Base-by-base conservation (phyloP, 192 early-diverging fungal species). In the Podila verticillata region DNA sequence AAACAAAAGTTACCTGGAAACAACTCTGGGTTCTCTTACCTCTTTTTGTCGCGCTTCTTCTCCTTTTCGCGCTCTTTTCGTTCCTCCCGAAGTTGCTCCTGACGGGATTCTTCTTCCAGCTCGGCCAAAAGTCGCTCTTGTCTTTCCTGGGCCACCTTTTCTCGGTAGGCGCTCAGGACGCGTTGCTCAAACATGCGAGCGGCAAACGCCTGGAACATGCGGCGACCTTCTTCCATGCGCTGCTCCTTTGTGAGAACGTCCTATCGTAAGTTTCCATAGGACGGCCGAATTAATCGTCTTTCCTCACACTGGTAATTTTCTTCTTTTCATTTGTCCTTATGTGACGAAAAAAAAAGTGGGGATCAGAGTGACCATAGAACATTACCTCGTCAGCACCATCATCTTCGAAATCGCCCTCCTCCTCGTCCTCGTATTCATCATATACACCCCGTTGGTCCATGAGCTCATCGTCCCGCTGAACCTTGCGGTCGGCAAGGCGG, bases 171-270 rank as follows among this genome's bases (percentile, higher is more conserved):
- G 64, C 91, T 88, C 49, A 99, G 83, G 7, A 99, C 96, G 13
- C 97, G 91, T 72, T 99, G 96, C 82, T 98, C 97, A 89, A 99
- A 97, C 89, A 99, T 94, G 57, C 94, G 93, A 24, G 97, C 96
- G 9, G 95, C 95, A 89, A 98, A 96, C 32, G 96, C 93, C 81
- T 97, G 96, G 78, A 99, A 98, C 91, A 96, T 96, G 12, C 92
- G 89, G 24, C 96, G 90, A 9, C 95, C 94, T 70, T 97, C 95
- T 68, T 99, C 96, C 84, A 95, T 95, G 30, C 95, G 90, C 67
- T 93, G 92, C 74, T 97, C 95, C 67, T 95, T 93, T 7, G 92
- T 93, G 75, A 93, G 67, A 17, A 83, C 78, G 74, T 94, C 93
- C 91, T 95, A 75, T 26, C 39, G 47, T 48, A 39, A 7, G 6